These are phyloP conservation scores for Amanita polypyramis DNA, from an alignment of 768 basidiomycete genomes.

Conservation along the genomic window DNA sequence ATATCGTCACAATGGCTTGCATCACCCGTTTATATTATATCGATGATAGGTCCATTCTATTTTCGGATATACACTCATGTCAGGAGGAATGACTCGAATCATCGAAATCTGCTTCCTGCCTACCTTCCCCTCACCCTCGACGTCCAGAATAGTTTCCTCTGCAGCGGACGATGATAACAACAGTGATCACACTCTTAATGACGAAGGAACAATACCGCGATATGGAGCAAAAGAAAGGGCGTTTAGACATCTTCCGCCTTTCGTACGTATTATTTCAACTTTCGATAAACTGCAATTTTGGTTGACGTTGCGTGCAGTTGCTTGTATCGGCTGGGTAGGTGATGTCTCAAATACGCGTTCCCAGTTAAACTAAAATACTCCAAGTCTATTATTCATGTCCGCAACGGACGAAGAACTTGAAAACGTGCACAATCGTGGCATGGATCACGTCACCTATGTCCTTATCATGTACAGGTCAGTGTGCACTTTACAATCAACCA, in stretches of 20 bases:
- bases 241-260: slow-evolving; percentile 84
- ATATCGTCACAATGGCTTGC: background rate
- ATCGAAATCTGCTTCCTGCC: slow-evolving; percentile 76
- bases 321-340: slow-evolving; percentile 61
- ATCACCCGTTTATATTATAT: background rate
- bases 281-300: slow-evolving; percentile 1
- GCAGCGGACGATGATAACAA: slow-evolving; percentile 34
- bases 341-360: background rate
- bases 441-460: slow-evolving; percentile 90
- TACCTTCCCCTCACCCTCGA: slow-evolving; percentile 18
- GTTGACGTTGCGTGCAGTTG: slow-evolving; percentile 30
- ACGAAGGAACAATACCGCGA: slow-evolving; percentile 8
- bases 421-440: slow-evolving; percentile 55
- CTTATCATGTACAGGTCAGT: slow-evolving; percentile 73
- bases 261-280: slow-evolving; percentile 41
- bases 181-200: slow-evolving; percentile 61
- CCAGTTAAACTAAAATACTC: background rate
- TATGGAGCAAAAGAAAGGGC: slow-evolving; percentile 25
- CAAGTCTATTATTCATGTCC: slow-evolving; percentile 81
- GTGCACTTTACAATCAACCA: background rate
- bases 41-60: slow-evolving; percentile 59
- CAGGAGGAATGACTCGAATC: slow-evolving; percentile 71
- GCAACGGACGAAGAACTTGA: slow-evolving; percentile 87
- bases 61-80: slow-evolving; percentile 81
- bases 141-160: slow-evolving; percentile 2